Percentiles rank a stretch among this genome's conserved stretches.
Conservation (phyloP, 768 basidiomycete species). For the Boletus rubroflammeus region DNA sequence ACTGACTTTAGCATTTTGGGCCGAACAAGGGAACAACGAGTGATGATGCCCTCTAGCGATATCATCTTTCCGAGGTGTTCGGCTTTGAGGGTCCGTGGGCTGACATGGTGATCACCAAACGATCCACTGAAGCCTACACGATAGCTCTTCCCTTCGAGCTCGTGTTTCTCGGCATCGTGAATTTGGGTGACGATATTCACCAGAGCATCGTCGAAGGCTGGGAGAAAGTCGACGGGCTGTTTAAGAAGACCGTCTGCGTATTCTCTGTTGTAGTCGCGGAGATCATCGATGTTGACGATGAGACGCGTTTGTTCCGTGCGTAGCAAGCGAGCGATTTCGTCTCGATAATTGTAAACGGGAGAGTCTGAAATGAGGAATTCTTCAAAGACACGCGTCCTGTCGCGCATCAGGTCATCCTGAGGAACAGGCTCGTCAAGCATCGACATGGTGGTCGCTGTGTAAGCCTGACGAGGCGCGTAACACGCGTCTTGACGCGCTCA, state of each 20-base stretch:
- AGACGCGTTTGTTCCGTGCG: slow-evolving; percentile 81
- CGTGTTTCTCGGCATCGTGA: slow-evolving; percentile 77
- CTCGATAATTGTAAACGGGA: slow-evolving; percentile 73
- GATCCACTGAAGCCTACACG: slow-evolving; percentile 92
- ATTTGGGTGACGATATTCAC: slow-evolving; percentile 66
- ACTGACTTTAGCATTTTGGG: slow-evolving; percentile 98
- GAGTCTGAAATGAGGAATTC: slow-evolving; percentile 76
- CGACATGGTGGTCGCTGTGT: slow-evolving; percentile 25
- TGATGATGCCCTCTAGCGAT: slow-evolving; percentile 96
- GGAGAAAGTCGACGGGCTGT: slow-evolving; percentile 80
- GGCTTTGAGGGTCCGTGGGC: slow-evolving; percentile 85
- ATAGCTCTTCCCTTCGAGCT: slow-evolving; percentile 74
- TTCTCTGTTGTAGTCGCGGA: slow-evolving; percentile 88
- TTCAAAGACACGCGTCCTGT: slow-evolving; percentile 75
- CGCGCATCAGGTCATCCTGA: slow-evolving; percentile 69
- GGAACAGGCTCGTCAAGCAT: slow-evolving; percentile 53
- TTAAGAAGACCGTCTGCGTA: slow-evolving; percentile 86
- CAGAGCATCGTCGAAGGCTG: slow-evolving; percentile 87
- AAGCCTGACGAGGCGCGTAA: slow-evolving; percentile 8
- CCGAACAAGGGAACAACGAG: slow-evolving; percentile 94
- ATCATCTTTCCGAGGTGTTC: slow-evolving; percentile 94
- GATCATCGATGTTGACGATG: slow-evolving; percentile 92
- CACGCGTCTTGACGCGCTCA: neutral
- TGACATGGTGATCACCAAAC: slow-evolving; percentile 98
- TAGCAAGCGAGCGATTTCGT: slow-evolving; percentile 80